These are phyloP conservation scores for Blastocystis sp. DNA, from an alignment of 352 stramenopile genomes.

Conservation along the genomic window DNA sequence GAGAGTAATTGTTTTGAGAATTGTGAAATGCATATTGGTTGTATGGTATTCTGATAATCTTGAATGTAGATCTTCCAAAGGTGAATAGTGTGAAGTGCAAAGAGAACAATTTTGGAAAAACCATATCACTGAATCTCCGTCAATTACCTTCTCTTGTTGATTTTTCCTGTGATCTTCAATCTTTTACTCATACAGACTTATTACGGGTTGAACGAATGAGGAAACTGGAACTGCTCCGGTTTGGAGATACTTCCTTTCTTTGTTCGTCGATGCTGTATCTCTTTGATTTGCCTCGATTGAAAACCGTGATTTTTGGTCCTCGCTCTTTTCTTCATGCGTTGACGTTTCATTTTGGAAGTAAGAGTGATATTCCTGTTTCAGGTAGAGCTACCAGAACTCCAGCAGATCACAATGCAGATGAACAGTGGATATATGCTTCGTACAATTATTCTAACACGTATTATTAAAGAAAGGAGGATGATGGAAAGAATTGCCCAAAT, in stretches of 20 bases:
- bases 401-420: conserved; percentile 19
- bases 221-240: background rate
- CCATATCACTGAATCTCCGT: background rate
- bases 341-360: conserved; percentile 26
- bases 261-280: background rate
- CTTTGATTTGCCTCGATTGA: background rate
- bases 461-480: background rate
- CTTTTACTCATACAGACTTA: background rate
- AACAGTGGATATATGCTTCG: background rate
- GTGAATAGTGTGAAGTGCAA: conserved; percentile 14
- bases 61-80: conserved; percentile 2
- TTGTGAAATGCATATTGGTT: background rate
- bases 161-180: conserved; percentile 15
- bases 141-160: conserved; percentile 28
- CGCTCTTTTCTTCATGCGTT: background rate
- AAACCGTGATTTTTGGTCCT: background rate
- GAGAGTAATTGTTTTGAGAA: conserved; percentile 35
- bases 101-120: conserved; percentile 14
- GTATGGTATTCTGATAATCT: background rate
- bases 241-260: conserved; percentile 7
- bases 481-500: background rate
- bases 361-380: background rate
- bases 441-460: conserved; percentile 27
- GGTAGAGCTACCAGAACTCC: background rate
- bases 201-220: background rate